Conservation (phyloP, 768 basidiomycete genomes). For the Mycena galopus region DNA sequence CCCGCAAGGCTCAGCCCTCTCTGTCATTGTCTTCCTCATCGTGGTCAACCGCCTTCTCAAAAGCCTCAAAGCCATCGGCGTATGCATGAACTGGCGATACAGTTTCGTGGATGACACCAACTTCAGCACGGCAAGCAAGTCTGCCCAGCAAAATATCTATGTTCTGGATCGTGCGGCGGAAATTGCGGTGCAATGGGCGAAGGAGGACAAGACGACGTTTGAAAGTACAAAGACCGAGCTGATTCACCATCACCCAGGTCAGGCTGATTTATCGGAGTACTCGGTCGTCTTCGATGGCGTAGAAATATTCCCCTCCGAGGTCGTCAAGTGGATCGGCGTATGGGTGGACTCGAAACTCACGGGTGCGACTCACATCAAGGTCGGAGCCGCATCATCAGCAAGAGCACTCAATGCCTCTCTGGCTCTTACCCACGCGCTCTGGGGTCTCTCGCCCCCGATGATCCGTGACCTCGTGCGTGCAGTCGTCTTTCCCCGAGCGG, state of each 20-base stretch:
- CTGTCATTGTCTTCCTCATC: neutral
- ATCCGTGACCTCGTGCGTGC: too few relatives aligned
- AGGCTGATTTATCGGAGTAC: neutral
- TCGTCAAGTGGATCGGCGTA: too few relatives aligned
- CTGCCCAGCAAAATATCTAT: neutral
- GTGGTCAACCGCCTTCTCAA: conserved; percentile 1
- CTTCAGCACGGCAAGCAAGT: too few relatives aligned
- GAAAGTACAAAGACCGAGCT: neutral
- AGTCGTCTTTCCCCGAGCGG: too few relatives aligned
- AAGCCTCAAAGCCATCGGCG: neutral
- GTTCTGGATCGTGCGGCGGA: neutral
- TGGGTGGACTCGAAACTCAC: too few relatives aligned
- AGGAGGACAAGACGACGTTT: neutral
- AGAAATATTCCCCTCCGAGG: too few relatives aligned
- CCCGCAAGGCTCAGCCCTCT: neutral
- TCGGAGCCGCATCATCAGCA: too few relatives aligned
- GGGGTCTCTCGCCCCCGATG: too few relatives aligned
- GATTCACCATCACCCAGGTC: neutral
- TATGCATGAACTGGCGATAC: neutral
- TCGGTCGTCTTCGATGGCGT: neutral
- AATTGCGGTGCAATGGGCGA: neutral
- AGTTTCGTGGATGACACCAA: conserved; percentile 8
- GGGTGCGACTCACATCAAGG: too few relatives aligned
- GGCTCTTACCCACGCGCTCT: too few relatives aligned
- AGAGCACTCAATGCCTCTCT: too few relatives aligned